Conservation (phyloP, 495 filamentous ascomycete species). For the Annulohypoxylon bovei region DNA sequence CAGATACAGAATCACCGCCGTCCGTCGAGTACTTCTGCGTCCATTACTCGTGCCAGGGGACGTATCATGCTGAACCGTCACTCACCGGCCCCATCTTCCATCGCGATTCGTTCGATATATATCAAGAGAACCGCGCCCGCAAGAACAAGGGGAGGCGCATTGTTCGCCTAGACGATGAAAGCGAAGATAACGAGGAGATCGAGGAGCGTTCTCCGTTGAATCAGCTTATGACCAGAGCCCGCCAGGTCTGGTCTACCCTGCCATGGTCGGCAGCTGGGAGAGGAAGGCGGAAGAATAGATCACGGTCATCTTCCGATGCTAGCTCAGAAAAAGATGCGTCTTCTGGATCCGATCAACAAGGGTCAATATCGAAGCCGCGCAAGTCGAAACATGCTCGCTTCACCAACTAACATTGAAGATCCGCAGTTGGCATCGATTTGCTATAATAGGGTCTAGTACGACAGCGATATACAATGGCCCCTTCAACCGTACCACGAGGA, state of each 20-base stretch:
- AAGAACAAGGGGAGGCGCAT: neutral
- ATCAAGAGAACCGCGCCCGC: constrained; percentile 3
- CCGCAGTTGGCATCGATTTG: neutral
- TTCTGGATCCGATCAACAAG: neutral
- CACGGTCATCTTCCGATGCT: neutral
- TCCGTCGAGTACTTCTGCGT: neutral
- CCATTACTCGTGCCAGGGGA: neutral
- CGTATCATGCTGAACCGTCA: neutral
- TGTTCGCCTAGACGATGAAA: neutral
- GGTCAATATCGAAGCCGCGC: neutral
- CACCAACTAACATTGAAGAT: neutral
- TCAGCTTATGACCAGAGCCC: neutral
- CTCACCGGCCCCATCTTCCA: neutral
- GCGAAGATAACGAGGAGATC: neutral
- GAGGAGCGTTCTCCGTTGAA: neutral
- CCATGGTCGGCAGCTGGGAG: neutral
- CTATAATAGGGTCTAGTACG: too few species aligned
- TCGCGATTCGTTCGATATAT: constrained; percentile 28
- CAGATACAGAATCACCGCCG: neutral
- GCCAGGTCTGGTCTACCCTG: neutral
- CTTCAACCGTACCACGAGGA: neutral
- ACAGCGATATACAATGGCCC: neutral
- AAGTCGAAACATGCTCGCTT: neutral
- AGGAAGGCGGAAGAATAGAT: neutral
- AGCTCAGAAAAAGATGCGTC: neutral